These are phyloP conservation scores for Lippia alba DNA, from an alignment of 305 asterid species.

Conservation along the genomic window DNA sequence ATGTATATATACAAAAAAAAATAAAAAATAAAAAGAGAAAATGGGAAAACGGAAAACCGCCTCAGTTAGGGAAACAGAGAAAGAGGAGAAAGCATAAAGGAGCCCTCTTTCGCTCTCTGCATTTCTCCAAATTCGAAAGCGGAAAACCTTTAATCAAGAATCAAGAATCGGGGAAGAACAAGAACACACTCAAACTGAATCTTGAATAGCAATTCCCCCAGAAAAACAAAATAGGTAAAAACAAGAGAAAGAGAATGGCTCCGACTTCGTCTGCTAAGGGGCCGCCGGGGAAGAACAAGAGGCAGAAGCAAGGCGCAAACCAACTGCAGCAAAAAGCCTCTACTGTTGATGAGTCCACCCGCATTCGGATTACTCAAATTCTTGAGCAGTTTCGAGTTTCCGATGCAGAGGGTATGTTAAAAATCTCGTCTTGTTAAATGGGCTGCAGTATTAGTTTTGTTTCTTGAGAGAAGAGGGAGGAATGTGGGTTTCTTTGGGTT, in stretches of 20 bases:
- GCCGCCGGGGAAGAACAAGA: slow-evolving; percentile 38
- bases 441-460: not conserved
- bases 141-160: slow-evolving; percentile 8
- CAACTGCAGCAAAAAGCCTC: slow-evolving; percentile 11
- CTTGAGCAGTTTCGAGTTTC: slow-evolving; percentile 61
- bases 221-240: slow-evolving; percentile 23
- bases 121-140: not conserved
- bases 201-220: slow-evolving; percentile 2
- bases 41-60: slow-evolving; percentile 27
- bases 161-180: not conserved
- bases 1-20: no score
- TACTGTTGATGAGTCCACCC: slow-evolving; percentile 47
- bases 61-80: not conserved
- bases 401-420: slow-evolving; percentile 52
- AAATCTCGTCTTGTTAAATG: not conserved
- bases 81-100: not conserved
- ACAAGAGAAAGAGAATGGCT: slow-evolving; percentile 34
- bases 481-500: not conserved
- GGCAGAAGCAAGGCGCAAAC: slow-evolving; percentile 36
- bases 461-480: slow-evolving; percentile 4
- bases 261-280: slow-evolving; percentile 44
- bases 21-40: no score
- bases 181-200: not conserved
- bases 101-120: not conserved
- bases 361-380: slow-evolving; percentile 51